Evolutionary conservation across 2,329 filamentous ascomycete genomes (phyloP), one percentile per base, ranked within the genome.

Genomic region (Trichoderma sp.): DNA sequence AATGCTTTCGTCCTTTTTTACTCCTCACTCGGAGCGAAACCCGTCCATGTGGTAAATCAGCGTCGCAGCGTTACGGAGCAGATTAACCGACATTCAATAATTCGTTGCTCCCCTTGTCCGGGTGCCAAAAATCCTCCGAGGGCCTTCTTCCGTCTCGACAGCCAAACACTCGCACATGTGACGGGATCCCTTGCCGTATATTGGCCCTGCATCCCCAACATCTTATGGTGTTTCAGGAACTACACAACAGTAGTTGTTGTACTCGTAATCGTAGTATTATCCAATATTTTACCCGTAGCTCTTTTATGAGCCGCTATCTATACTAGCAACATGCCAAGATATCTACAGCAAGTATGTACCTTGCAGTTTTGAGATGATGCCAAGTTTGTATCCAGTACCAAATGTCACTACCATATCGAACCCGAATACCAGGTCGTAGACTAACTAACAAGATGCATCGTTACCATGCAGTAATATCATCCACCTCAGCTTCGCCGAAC

Each of bases 401-500:
- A 50, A 53, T n/a, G 45, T 14, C 50, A 56, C n/a, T 56, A 24
- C 50, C 21, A 21, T 24, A 7, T 24, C 50, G 21, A 21, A 60
- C 38, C 33, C 33, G n/a, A 41, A 21, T 41, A 33, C n/a, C 27
- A 56, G 50, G 50, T 56, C 50, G 11, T 12, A 56, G 50, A 56
- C 50, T 56, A 21, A 56, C 50, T 56, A 21, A 56, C 21, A 56
- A 11, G 18, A 53, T 24, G 50, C 50, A 24, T 8, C 11, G 62
- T 84, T 90, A 98, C 95, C 95, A 98, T 27, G 95, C 95, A 41
- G 95, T 98, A 79, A 98, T 98, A 82, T 98, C 97, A 76, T 96
- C 96, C 24, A 98, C 95, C 85, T 98, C 97, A 1, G 95, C 95
- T 85, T 98, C 95, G 18, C 96, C 95, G 86, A 98, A 98, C 0